Evolutionary conservation across 1,139 yeast genomes (phyloP).

Genomic region (Protomyces inundatus): DNA sequence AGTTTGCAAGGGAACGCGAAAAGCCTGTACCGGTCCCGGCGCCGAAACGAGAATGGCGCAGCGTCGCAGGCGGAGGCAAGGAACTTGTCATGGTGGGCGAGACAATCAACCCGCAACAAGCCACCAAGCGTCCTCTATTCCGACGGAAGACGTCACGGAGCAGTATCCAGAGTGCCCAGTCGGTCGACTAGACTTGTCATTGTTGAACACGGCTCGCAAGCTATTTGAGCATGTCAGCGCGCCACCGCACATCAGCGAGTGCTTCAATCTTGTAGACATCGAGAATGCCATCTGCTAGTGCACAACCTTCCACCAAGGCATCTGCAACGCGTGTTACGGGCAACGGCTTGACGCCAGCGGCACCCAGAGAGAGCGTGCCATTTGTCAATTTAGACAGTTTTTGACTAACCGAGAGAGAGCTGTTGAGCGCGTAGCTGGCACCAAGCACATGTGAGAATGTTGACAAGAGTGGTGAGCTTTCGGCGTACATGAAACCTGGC

Average conservation of each 20-base stretch:
- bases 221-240: slow-evolving; percentile 10
- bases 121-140: background rate
- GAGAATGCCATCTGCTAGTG: slow-evolving; percentile 2
- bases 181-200: background rate
- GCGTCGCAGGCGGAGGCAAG: slow-evolving; percentile 8
- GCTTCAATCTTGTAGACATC: slow-evolving; percentile 23
- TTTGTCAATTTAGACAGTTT: background rate
- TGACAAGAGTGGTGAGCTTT: background rate
- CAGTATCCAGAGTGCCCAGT: background rate
- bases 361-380: slow-evolving; percentile 8
- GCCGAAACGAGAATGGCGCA: slow-evolving; percentile 13
- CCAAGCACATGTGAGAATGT: slow-evolving; percentile 10
- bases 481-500: slow-evolving; percentile 25
- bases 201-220: background rate
- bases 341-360: slow-evolving; percentile 28
- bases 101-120: background rate
- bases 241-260: slow-evolving; percentile 19
- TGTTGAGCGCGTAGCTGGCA: slow-evolving; percentile 15
- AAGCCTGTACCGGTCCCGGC: background rate
- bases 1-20: background rate
- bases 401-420: background rate
- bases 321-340: slow-evolving; percentile 25
- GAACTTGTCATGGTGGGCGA: slow-evolving; percentile 5
- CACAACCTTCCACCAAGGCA: slow-evolving; percentile 25
- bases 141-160: background rate